phyloP scores from a whole-genome alignment of 129 eudicot species.

The Flaveria brownii region DNA sequence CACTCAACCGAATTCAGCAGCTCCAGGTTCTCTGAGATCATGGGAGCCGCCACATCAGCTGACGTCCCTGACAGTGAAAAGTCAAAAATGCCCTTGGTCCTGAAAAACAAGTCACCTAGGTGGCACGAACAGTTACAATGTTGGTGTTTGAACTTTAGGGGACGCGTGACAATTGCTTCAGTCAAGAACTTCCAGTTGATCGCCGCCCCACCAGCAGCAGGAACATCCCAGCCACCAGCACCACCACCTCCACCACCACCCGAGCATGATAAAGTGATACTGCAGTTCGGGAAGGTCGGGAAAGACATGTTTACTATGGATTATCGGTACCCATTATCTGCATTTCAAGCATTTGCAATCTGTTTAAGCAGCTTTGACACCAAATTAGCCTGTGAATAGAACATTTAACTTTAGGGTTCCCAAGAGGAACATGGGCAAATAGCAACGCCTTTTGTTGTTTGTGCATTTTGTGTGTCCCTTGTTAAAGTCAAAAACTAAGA shows the following conservation, averaged over 20 bases:
- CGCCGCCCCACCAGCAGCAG: slow-evolving; percentile 49
- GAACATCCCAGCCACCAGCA: slow-evolving; percentile 42
- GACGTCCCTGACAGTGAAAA: slow-evolving; percentile 51
- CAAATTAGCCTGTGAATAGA: slow-evolving; percentile 82
- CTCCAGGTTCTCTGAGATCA: slow-evolving; percentile 65
- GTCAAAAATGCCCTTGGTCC: slow-evolving; percentile 57
- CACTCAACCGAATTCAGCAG: slow-evolving; percentile 78
- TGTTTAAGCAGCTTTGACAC: slow-evolving; percentile 91
- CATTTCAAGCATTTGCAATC: slow-evolving; percentile 82
- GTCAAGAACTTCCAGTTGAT: slow-evolving; percentile 83
- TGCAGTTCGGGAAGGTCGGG: slow-evolving; percentile 76
- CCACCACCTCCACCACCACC: slow-evolving; percentile 41
- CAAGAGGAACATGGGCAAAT: slow-evolving; percentile 27
- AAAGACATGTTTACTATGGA: slow-evolving; percentile 82
- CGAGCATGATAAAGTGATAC: slow-evolving; percentile 66
- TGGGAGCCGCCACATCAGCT: slow-evolving; percentile 38
- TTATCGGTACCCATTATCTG: slow-evolving; percentile 72
- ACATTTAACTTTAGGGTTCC: slow-evolving; percentile 31
- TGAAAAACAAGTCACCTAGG: slow-evolving; percentile 86
- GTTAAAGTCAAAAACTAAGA: slow-evolving; percentile 32
- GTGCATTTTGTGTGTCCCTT: slow-evolving; percentile 34
- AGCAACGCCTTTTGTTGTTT: slow-evolving; percentile 25
- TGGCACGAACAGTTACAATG: slow-evolving; percentile 94
- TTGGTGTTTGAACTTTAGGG: slow-evolving; percentile 82
- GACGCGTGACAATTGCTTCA: slow-evolving; percentile 89